Evolutionary conservation across 306 rosid genomes (phyloP), one percentile per base, ranked within the genome.

Genomic region (Vigna unguiculata): DNA sequence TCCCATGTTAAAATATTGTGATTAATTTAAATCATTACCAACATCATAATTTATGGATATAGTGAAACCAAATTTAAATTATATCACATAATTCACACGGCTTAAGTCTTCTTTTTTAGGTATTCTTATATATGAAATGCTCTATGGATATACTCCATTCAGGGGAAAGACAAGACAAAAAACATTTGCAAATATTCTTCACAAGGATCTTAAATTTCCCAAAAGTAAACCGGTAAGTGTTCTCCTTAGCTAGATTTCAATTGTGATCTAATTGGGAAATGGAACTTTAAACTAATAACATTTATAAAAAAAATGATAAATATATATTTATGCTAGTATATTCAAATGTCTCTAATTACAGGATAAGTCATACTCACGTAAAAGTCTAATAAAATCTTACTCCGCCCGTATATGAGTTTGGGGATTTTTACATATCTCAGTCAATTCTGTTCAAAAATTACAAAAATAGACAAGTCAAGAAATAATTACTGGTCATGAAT

Each of bases 141-240:
- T 95, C 40, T 92, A 89, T 57, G 99, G 97, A 49, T 89, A 87
- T 76, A 95, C 99, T 9, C 97, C 99, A 65, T 95, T 95, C 81
- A 81, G 99, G 54, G 99, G 99, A 17, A 92, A 85, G 84, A 88
- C 97, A 55, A 92, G 99, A 85, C 99, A 92, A 72, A 95, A 79
- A 74, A 92, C 99, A 28, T 95, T 95, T 63, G 82, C 96, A 78
- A 92, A 95, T 66, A 87, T 95, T 87, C 99, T 95, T 75, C 99
- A 89, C 57, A 95, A 95, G 86, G 99, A 95, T 84, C 93, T 95
- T 61, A 95, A 89, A 76, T 95, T 95, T 86, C 93, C 99, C 61
- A 84, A 85, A 83, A 89, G 93, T 22, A 86, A 83, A 88, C 85
- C 71, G 83, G 99, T 95, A 70, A 86, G 85, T 61, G 34, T 30